Percentiles rank a stretch among this genome's conserved stretches.
Evolutionary conservation across 2,329 filamentous ascomycete species (phyloP).

Genomic region (Sporothrix pseudoabietina): DNA sequence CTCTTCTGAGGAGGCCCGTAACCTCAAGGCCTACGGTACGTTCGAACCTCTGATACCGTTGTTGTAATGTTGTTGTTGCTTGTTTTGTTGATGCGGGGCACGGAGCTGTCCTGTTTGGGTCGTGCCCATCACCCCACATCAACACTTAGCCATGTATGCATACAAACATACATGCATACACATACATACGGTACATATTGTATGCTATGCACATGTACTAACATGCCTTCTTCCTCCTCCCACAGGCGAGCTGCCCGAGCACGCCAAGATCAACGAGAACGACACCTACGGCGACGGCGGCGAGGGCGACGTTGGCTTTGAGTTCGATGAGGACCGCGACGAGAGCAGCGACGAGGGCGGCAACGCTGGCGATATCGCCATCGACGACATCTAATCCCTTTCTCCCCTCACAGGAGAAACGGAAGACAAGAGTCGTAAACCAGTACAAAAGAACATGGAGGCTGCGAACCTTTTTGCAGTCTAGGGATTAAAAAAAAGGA

Average conservation of each 20-base stretch:
- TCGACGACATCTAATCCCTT: constrained; percentile 82
- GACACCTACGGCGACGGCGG: constrained; percentile 91
- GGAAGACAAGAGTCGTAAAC: constrained; percentile 21
- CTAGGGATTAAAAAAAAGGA: constrained; percentile 14
- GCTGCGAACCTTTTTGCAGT: constrained; percentile 9
- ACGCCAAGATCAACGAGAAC: constrained; percentile 99
- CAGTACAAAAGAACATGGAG: constrained; percentile 15
- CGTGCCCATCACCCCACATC: constrained; percentile 13
- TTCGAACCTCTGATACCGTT: not conserved
- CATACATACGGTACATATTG: not conserved
- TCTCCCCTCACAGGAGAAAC: constrained; percentile 12
- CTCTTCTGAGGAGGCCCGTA: constrained; percentile 91
- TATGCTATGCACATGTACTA: not conserved
- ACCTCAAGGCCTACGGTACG: constrained; percentile 78
- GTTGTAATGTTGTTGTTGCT: not conserved
- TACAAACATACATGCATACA: not conserved
- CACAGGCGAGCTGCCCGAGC: constrained; percentile 88
- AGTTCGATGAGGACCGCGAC: constrained; percentile 93
- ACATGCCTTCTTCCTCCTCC: not conserved
- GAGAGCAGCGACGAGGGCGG: constrained; percentile 56
- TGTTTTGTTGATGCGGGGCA: constrained; percentile 14
- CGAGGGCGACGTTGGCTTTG: constrained; percentile 95
- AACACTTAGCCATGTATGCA: constrained; percentile 10
- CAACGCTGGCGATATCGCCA: constrained; percentile 68
- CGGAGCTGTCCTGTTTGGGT: constrained; percentile 11